phyloP scores from a whole-genome alignment of 75 land plant genomes.

The Ceratopteris richardii region DNA sequence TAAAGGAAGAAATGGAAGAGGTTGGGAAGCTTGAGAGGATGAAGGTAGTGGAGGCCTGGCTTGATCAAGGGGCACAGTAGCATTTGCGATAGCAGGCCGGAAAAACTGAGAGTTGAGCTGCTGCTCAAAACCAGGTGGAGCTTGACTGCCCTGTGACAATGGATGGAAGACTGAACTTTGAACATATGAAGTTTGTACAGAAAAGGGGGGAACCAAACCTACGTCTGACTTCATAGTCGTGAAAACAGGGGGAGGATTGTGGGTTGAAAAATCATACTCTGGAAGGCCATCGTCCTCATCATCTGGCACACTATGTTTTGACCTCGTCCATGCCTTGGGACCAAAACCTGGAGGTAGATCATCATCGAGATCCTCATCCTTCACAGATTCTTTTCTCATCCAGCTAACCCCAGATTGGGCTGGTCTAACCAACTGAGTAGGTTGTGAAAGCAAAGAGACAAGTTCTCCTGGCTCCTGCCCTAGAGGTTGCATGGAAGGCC shows the following conservation, averaged over 20 bases:
- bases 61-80: neutral
- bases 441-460: neutral
- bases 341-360: constrained; percentile 94
- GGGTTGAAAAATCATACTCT: constrained; percentile 56
- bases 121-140: neutral
- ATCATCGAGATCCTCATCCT: constrained; percentile 35
- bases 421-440: neutral
- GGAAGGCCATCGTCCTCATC: constrained; percentile 87
- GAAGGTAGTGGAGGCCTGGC: too few relatives aligned
- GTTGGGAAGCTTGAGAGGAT: neutral
- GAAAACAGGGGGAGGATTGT: neutral
- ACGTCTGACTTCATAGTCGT: too few relatives aligned
- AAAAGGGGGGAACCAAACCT: neutral
- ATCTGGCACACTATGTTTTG: constrained; percentile 6
- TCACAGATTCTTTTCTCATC: neutral
- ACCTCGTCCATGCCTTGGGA: constrained; percentile 17
- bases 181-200: neutral
- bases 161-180: neutral
- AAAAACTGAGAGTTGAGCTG: neutral
- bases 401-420: neutral
- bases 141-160: neutral
- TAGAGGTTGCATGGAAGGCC: neutral
- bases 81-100: neutral
- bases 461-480: neutral
- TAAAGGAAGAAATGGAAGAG: neutral